A percentile compares a stretch with the other conserved stretches of the same genome.
These are phyloP conservation scores for Porodaedalea pini DNA, from an alignment of 1,284 basidiomycete genomes.

Conservation along the genomic window DNA sequence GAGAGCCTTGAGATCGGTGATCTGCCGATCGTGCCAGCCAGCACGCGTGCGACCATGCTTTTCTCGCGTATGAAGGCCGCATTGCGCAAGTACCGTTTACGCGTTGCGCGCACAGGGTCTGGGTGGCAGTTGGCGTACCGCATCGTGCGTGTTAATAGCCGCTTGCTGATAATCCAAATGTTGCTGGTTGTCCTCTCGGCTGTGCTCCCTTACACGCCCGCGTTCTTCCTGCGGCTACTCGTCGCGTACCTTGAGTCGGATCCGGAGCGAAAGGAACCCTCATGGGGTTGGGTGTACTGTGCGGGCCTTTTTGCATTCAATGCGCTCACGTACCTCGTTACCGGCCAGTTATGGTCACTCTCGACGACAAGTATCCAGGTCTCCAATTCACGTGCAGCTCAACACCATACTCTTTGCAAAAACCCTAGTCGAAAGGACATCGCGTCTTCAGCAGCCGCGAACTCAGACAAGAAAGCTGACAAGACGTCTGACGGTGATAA, in stretches of 20 bases:
- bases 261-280: slow-evolving; percentile 21
- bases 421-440: slow-evolving; percentile 87
- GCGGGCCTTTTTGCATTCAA: slow-evolving; percentile 41
- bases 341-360: slow-evolving; percentile 65
- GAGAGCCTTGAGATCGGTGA: slow-evolving; percentile 81
- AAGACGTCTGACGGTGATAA: slow-evolving; percentile 29
- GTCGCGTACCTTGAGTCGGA: slow-evolving; percentile 42
- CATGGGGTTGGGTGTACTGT: slow-evolving; percentile 29
- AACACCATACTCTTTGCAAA: slow-evolving; percentile 87
- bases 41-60: slow-evolving; percentile 64
- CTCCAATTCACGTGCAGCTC: slow-evolving; percentile 74
- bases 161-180: slow-evolving; percentile 29
- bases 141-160: slow-evolving; percentile 26
- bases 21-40: slow-evolving; percentile 70
- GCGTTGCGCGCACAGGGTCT: slow-evolving; percentile 41
- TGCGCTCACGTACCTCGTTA: slow-evolving; percentile 33
- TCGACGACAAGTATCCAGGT: slow-evolving; percentile 71
- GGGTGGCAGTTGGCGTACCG: slow-evolving; percentile 52
- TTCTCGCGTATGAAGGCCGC: slow-evolving; percentile 46
- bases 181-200: slow-evolving; percentile 39
- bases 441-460: slow-evolving; percentile 52
- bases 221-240: slow-evolving; percentile 42
- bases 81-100: slow-evolving; percentile 40
- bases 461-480: slow-evolving; percentile 28
- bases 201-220: slow-evolving; percentile 43